Conservation (phyloP, 2,329 filamentous ascomycete genomes). For the Fusarium domesticum region DNA sequence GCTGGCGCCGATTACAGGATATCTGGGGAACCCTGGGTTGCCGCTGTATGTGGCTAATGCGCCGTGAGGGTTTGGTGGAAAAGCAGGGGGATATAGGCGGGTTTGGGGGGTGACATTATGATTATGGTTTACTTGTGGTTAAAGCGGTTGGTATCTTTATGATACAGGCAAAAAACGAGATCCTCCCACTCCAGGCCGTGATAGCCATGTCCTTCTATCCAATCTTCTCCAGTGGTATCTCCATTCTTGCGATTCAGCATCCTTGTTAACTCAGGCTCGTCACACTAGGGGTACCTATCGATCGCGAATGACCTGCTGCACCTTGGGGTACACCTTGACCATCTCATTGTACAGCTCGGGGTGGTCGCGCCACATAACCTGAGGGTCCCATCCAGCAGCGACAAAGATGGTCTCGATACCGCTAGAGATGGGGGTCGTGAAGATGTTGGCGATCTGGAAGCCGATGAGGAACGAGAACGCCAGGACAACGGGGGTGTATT, state of each 20-base stretch:
- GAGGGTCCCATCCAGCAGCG: constrained; percentile 65
- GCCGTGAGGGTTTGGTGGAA: background rate
- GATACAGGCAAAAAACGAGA: background rate
- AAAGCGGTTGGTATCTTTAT: background rate
- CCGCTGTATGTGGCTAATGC: constrained; percentile 1
- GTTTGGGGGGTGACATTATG: background rate
- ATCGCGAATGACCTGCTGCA: constrained; percentile 68
- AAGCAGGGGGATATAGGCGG: background rate
- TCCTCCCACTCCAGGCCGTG: background rate
- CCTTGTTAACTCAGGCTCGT: constrained; percentile 22
- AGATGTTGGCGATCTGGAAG: constrained; percentile 83
- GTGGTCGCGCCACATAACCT: constrained; percentile 77
- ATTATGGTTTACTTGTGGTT: background rate
- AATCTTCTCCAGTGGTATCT: constrained; percentile 14
- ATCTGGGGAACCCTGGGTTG: background rate
- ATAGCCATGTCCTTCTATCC: background rate
- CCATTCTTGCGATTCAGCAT: background rate
- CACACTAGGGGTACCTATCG: constrained; percentile 4
- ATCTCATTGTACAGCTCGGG: constrained; percentile 77
- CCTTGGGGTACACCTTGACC: constrained; percentile 77
- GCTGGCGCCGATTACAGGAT: background rate
- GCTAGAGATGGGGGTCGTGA: constrained; percentile 81
- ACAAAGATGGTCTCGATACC: constrained; percentile 94
- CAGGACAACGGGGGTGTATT: constrained; percentile 73
- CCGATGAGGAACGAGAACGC: constrained; percentile 88